Conservation (phyloP, 176 grass and related monocot genomes). For the Carex kokanica region DNA sequence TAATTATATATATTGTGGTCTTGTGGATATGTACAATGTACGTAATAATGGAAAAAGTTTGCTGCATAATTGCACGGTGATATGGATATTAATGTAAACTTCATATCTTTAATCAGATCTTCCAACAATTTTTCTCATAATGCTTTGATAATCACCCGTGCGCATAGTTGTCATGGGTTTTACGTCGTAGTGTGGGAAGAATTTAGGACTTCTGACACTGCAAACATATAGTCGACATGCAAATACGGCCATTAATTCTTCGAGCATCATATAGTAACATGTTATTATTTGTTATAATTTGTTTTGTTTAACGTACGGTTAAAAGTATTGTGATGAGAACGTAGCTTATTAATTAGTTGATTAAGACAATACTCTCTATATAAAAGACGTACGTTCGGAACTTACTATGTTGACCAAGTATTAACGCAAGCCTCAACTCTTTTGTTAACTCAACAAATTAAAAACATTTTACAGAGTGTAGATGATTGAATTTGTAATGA, state of each 20-base stretch:
- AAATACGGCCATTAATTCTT: no score
- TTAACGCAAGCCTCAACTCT: neutral
- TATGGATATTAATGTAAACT: neutral
- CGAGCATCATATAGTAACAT: neutral
- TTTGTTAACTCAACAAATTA: neutral
- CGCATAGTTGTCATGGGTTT: no score
- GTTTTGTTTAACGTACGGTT: no score
- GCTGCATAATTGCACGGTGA: neutral
- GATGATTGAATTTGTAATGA: neutral
- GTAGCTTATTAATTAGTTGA: no score
- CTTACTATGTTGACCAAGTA: neutral
- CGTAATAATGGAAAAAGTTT: neutral
- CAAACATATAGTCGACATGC: neutral
- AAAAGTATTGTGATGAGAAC: no score
- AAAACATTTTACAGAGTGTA: neutral
- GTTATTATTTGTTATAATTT: no score
- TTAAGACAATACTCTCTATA: no score
- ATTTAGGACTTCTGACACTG: neutral
- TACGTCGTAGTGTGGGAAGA: neutral
- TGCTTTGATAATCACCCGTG: neutral
- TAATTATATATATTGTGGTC: no score
- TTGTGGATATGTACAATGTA: neutral
- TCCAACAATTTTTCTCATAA: neutral
- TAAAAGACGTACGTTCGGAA: neutral
- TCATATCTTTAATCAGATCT: neutral